phyloP scores from a whole-genome alignment of 148 eudicot genomes.

The Drosera capensis region DNA sequence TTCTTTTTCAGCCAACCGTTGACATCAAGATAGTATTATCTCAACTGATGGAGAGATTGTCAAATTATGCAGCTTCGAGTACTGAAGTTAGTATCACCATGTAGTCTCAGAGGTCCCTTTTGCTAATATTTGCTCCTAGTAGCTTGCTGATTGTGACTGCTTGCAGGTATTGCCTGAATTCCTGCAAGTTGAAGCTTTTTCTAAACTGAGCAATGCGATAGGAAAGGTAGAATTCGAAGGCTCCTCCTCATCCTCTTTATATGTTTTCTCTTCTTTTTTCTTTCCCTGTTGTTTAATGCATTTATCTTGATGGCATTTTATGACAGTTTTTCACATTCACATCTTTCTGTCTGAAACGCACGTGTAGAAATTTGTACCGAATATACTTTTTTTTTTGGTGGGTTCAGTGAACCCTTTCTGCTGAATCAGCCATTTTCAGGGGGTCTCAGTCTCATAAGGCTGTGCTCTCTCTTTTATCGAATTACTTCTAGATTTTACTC shows the following conservation, averaged over 20 bases:
- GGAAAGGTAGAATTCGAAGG: conserved; percentile 52
- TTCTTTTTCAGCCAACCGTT: conserved; percentile 57
- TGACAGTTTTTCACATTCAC: too few relatives aligned
- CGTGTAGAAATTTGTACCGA: too few relatives aligned
- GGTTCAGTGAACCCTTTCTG: too few relatives aligned
- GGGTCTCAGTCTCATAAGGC: too few relatives aligned
- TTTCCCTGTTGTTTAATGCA: background rate
- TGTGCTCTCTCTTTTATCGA: too few relatives aligned
- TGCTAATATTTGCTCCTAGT: conserved; percentile 1
- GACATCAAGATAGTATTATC: conserved; percentile 87
- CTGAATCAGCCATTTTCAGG: too few relatives aligned
- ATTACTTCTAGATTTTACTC: too few relatives aligned
- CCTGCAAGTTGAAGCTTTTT: conserved; percentile 95
- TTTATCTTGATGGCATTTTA: too few relatives aligned
- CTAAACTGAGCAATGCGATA: conserved; percentile 82
- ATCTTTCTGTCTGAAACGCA: too few relatives aligned
- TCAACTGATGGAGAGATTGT: conserved; percentile 87
- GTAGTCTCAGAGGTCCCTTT: conserved; percentile 21
- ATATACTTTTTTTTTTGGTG: too few relatives aligned
- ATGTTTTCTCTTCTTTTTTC: background rate
- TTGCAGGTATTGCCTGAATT: conserved; percentile 86
- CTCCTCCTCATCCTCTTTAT: background rate
- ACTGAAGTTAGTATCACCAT: conserved; percentile 54
- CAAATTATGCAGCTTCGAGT: conserved; percentile 87
- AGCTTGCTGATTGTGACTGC: conserved; percentile 9